These are phyloP conservation scores for Sphagnum magellanicum DNA, from an alignment of 228 moss, liverwort and hornwort species.

Conservation along the genomic window DNA sequence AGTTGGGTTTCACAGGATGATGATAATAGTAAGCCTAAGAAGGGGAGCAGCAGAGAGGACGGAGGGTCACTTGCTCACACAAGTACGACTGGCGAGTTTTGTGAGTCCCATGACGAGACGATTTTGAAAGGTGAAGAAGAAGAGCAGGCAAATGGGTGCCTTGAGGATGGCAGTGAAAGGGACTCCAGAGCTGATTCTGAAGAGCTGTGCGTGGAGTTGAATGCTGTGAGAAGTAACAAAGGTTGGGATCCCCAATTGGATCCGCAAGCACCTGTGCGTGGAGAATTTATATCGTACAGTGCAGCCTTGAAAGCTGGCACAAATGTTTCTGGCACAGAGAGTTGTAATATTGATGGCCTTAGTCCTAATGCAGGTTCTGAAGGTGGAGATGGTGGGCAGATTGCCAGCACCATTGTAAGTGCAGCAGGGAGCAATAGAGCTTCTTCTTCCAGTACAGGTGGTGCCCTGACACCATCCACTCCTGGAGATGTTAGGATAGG, in stretches of 20 bases:
- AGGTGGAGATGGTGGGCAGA: conserved; percentile 16
- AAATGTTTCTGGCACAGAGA: conserved; percentile 35
- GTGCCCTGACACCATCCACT: conserved; percentile 14
- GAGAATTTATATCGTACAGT: conserved; percentile 91
- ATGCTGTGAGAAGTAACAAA: conserved; percentile 43
- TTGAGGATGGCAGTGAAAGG: conserved; percentile 61
- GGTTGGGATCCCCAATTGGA: conserved; percentile 43
- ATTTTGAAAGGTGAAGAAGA: conserved; percentile 27
- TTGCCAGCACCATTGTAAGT: conserved; percentile 5
- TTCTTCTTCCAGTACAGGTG: conserved; percentile 34
- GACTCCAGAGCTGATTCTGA: conserved; percentile 68
- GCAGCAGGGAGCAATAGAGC: conserved; percentile 15
- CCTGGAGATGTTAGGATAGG: not conserved
- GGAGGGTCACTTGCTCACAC: conserved; percentile 46
- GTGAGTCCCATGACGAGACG: conserved; percentile 40
- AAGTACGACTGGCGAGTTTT: conserved; percentile 54
- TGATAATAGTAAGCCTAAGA: conserved; percentile 53
- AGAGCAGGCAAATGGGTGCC: conserved; percentile 48
- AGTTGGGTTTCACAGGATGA: conserved; percentile 80
- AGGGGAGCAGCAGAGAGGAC: conserved; percentile 50
- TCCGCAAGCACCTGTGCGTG: conserved; percentile 36
- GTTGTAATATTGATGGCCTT: conserved; percentile 38
- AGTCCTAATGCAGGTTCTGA: conserved; percentile 14
- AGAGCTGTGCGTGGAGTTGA: conserved; percentile 33
- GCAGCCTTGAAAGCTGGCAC: conserved; percentile 96